Base-by-base conservation (phyloP, 2,329 filamentous ascomycete genomes). In the Xylaria sp. region DNA sequence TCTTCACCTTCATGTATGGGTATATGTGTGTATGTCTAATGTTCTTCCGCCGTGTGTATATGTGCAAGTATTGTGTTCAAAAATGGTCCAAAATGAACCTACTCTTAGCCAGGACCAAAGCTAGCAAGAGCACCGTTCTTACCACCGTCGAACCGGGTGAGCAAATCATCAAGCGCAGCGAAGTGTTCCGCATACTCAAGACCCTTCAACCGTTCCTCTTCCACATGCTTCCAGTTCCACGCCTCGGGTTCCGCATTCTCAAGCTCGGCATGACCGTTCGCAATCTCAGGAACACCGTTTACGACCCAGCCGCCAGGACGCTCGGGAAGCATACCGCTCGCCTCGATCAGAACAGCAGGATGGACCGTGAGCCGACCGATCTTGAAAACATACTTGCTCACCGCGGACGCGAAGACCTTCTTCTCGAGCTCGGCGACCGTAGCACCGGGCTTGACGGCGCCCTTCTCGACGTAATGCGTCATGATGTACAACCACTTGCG, bases 371-470 rank as follows among this genome's bases (percentile, higher is more conserved):
- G 79, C 23, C 93, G 80, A 0, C 88, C 90, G 58, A 91, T 80
- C 78, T 93, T 93, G 72, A 91, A 86, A 47, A 93, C 90, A 72
- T 93, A 93, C 77, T 92, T 92, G 76, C 83, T 87, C 49, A 93
- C 74, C 0, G 86, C 86, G 0, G 87, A 87, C 1, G 90, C 90
- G 66, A 88, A 82, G 46, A 93, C 80, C 61, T 83, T 84, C 73
- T 82, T 85, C 72, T 85, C 79, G 72, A 83, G 83, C 35, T 80
- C 70, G 30, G 75, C 64, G 8, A 4, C 37, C 11, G 37, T 42
- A 4, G 37, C 37, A 42, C 37, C 37, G 2, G 85, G 85, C 65
- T 74, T 76, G 7, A 83, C 84, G 46, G 80, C 77, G 54, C 83
- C 85, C 68, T 79, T 80, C 72, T 83, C 83, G 5, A 92, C 81